Base-by-base conservation (phyloP, 768 basidiomycete genomes). In the Trametes meyenii region DNA sequence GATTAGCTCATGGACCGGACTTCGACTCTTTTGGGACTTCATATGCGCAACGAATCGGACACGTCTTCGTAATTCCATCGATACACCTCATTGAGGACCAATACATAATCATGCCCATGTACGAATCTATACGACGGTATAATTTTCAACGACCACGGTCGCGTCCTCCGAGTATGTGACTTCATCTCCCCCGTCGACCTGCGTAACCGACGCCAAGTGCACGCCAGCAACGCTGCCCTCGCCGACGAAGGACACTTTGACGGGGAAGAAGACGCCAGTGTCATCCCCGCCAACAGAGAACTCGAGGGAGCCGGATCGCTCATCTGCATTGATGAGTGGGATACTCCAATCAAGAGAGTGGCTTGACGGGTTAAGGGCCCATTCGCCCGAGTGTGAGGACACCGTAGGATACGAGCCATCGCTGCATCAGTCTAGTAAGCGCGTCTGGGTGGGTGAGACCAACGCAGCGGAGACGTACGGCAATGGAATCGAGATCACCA, bases 261-360 rank as follows among this genome's bases (percentile, higher is more conserved):
- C 93, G 2, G 96, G 96, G 92, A 98, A 99, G 79, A 97, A 96
- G 11, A 83, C 84, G 3, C 84, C 86, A 0, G 81, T 75, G 64
- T 96, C 94, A 63, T 94, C 91, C 3, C 93, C 94, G 8, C 86
- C 86, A 50, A 94, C 86, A 43, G 83, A 89, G 76, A 98, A 98
- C 68, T 98, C 92, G 67, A 98, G 79, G n/a, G 86, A 91, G 10
- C 96, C 96, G 1, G 87, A 88, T 36, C 84, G 82, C 52, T 86
- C 86, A 12, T 80, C 75, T 0, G 82, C 66, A 3, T 85, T 84
- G 63, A 98, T 80, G 23, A 80, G 73, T 7, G 91, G 84, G 57
- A 92, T 87, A 2, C 83, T 82, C 96, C 96, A 99, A 36, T 92
- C 87, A 49, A 98, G 82, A 1, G 89, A 85, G 72, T 94, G 90